Evolutionary conservation across 2,329 filamentous ascomycete genomes (phyloP).

Genomic region (Plenodomus lindquistii): DNA sequence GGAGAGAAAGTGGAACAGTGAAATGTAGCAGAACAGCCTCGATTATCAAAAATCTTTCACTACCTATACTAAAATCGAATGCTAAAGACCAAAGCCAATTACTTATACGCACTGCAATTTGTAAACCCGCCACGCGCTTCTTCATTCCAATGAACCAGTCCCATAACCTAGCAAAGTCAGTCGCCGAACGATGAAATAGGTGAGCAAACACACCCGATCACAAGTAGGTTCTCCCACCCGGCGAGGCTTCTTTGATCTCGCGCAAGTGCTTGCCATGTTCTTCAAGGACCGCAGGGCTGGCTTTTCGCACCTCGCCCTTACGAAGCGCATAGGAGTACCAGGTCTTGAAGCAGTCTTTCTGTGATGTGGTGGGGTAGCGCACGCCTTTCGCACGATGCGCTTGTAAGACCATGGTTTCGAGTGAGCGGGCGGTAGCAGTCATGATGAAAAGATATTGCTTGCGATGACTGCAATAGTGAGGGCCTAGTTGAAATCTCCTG

Average conservation of each 20-base stretch:
- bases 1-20: no score
- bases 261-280: slow-evolving; percentile 30
- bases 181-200: slow-evolving; percentile 27
- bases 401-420: slow-evolving; percentile 38
- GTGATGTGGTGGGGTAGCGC: slow-evolving; percentile 32
- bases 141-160: background rate
- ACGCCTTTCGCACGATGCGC: slow-evolving; percentile 43
- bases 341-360: slow-evolving; percentile 43
- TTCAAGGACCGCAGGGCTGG: slow-evolving; percentile 17
- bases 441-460: slow-evolving; percentile 12
- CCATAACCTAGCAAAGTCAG: background rate
- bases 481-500: background rate
- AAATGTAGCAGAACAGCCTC: no score
- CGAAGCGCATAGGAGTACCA: slow-evolving; percentile 43
- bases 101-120: background rate
- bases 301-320: slow-evolving; percentile 26
- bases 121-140: background rate
- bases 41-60: no score
- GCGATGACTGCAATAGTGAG: background rate
- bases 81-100: background rate
- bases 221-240: slow-evolving; percentile 37
- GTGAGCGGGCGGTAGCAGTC: slow-evolving; percentile 32
- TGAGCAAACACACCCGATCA: slow-evolving; percentile 6
- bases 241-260: slow-evolving; percentile 27
- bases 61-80: background rate